Evolutionary conservation across 2,329 filamentous ascomycete species (phyloP).

Genomic region (Aspergillus niger): DNA sequence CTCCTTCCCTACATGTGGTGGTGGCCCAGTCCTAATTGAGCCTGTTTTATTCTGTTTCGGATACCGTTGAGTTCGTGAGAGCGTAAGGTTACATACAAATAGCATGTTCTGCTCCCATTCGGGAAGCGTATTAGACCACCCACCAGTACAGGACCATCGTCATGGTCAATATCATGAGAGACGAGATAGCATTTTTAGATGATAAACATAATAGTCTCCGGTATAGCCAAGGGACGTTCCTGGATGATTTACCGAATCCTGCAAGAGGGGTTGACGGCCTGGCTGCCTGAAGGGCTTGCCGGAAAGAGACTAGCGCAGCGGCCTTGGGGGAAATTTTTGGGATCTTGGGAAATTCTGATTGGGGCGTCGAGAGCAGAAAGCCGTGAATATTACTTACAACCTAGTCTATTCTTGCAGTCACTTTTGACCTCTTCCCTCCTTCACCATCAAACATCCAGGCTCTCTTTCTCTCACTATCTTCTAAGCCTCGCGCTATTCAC

Average conservation of each 20-base stretch:
- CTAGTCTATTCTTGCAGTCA: neutral
- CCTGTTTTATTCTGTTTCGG: constrained; percentile 26
- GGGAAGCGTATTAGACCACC: neutral
- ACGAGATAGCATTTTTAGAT: neutral
- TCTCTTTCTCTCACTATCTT: neutral
- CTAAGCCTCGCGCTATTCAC: neutral
- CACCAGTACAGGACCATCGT: neutral
- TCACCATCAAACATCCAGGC: neutral
- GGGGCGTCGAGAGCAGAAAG: neutral
- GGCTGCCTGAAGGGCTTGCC: constrained; percentile 16
- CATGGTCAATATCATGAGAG: neutral
- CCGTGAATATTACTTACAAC: neutral
- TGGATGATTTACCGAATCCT: neutral
- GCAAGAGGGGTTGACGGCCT: neutral
- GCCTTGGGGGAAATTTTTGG: constrained; percentile 12
- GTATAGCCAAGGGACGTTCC: neutral
- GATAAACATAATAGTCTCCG: neutral
- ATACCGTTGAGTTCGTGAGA: constrained; percentile 29
- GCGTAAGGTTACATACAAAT: constrained; percentile 11
- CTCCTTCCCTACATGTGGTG: constrained; percentile 15
- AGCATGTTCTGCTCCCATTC: constrained; percentile 8
- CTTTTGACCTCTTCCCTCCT: neutral
- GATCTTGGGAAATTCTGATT: neutral
- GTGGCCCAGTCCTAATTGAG: constrained; percentile 23
- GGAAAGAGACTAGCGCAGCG: constrained; percentile 22